A percentile compares a stretch with the other conserved stretches of the same genome.
Evolutionary conservation across 495 filamentous ascomycete species (phyloP).

Genomic region (Hypomontagnella submonticulosa): DNA sequence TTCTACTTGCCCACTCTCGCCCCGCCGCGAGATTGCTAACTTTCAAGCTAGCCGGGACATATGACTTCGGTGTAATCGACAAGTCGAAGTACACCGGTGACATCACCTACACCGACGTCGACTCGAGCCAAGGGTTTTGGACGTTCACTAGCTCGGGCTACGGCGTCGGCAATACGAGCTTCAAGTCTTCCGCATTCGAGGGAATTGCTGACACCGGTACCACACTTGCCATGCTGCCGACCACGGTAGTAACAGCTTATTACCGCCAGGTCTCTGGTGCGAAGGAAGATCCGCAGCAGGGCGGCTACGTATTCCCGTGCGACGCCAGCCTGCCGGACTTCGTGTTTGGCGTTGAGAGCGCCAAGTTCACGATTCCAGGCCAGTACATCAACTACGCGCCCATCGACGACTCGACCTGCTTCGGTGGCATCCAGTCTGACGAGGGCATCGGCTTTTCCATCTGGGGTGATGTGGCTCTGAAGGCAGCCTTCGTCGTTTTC

Average conservation of each 20-base stretch:
- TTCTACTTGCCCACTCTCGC: not conserved
- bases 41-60: constrained; percentile 61
- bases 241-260: constrained; percentile 66
- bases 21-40: constrained; percentile 10
- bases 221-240: constrained; percentile 71
- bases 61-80: constrained; percentile 79
- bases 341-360: constrained; percentile 63
- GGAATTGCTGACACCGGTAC: constrained; percentile 74
- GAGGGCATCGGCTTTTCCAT: constrained; percentile 71
- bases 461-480: constrained; percentile 80
- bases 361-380: constrained; percentile 62
- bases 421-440: constrained; percentile 71
- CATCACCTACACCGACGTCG: constrained; percentile 70
- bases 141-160: constrained; percentile 71
- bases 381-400: constrained; percentile 66
- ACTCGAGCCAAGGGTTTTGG: constrained; percentile 74
- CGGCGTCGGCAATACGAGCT: constrained; percentile 61
- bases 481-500: constrained; percentile 80
- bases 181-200: constrained; percentile 50
- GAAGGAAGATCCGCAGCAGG: constrained; percentile 54
- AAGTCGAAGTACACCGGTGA: constrained; percentile 67
- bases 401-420: constrained; percentile 57
- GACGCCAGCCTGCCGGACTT: constrained; percentile 67
- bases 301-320: constrained; percentile 78
- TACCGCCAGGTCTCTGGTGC: constrained; percentile 67